A percentile compares a stretch with the other conserved stretches of the same genome.
phyloP scores from a whole-genome alignment of 257 asterid species.

The Solanum pennellii region DNA sequence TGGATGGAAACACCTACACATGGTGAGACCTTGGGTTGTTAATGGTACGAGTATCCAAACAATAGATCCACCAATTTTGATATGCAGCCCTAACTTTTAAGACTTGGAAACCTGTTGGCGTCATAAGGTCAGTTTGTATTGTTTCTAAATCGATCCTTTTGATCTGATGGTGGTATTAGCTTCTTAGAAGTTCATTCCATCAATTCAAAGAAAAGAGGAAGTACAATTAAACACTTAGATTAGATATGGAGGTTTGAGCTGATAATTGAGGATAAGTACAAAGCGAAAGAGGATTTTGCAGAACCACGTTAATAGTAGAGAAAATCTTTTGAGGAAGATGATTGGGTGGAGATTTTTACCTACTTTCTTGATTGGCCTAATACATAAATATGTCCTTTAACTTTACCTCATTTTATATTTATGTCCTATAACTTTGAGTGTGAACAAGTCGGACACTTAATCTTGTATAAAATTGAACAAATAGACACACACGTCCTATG shows the following conservation, averaged over 20 bases:
- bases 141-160: background rate
- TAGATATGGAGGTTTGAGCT: background rate
- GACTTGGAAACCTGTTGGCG: background rate
- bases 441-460: too few species aligned
- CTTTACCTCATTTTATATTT: too few species aligned
- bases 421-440: too few species aligned
- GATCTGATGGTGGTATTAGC: background rate
- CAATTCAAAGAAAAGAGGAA: background rate
- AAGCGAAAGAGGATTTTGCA: too few species aligned
- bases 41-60: background rate
- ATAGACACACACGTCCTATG: too few species aligned
- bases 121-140: background rate
- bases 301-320: too few species aligned
- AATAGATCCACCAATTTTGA: background rate
- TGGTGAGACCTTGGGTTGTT: background rate
- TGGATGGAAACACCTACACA: background rate
- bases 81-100: background rate
- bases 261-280: background rate
- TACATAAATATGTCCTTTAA: too few species aligned
- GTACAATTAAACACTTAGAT: background rate
- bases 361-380: background rate
- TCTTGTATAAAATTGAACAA: too few species aligned
- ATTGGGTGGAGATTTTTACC: background rate
- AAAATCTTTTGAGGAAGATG: background rate
- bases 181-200: background rate